A percentile compares a stretch with the other conserved stretches of the same genome.
Evolutionary conservation across 2,329 filamentous ascomycete species (phyloP).

Genomic region (Helotiales sp.): DNA sequence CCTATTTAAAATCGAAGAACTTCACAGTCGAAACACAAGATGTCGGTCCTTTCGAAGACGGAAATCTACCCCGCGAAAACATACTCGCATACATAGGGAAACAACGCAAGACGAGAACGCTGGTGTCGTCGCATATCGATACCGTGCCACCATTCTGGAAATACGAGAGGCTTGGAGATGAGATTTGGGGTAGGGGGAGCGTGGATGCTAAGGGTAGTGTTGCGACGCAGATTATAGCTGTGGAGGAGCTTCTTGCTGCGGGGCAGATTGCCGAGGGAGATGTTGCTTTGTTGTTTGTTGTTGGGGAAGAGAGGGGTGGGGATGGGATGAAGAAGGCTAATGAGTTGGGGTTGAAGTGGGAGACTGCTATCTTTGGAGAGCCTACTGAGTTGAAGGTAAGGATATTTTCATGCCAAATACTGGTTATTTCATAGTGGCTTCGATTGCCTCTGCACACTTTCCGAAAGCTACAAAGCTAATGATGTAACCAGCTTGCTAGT

Average conservation of each 20-base stretch:
- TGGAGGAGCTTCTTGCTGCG: slow-evolving; percentile 52
- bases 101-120: slow-evolving; percentile 47
- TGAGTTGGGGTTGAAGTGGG: slow-evolving; percentile 50
- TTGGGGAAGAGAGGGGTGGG: slow-evolving; percentile 81
- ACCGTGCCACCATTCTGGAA: slow-evolving; percentile 53
- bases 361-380: slow-evolving; percentile 86
- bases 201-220: slow-evolving; percentile 72
- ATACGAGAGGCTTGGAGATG: slow-evolving; percentile 38
- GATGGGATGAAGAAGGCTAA: slow-evolving; percentile 73
- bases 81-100: slow-evolving; percentile 59
- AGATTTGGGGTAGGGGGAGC: slow-evolving; percentile 71
- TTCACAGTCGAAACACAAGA: slow-evolving; percentile 64
- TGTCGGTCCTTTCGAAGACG: slow-evolving; percentile 31
- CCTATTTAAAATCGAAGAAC: slow-evolving; percentile 55
- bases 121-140: slow-evolving; percentile 67
- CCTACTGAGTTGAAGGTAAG: slow-evolving; percentile 88
- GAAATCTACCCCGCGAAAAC: slow-evolving; percentile 45
- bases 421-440: too few species aligned
- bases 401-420: too few species aligned
- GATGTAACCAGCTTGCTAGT: slow-evolving; percentile 78
- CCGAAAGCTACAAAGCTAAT: too few species aligned
- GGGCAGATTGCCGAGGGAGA: slow-evolving; percentile 46
- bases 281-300: slow-evolving; percentile 64
- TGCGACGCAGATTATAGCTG: slow-evolving; percentile 71
- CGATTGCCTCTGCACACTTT: too few species aligned